phyloP scores from a whole-genome alignment of 305 asterid species.

The Solanum aculeatissimum region DNA sequence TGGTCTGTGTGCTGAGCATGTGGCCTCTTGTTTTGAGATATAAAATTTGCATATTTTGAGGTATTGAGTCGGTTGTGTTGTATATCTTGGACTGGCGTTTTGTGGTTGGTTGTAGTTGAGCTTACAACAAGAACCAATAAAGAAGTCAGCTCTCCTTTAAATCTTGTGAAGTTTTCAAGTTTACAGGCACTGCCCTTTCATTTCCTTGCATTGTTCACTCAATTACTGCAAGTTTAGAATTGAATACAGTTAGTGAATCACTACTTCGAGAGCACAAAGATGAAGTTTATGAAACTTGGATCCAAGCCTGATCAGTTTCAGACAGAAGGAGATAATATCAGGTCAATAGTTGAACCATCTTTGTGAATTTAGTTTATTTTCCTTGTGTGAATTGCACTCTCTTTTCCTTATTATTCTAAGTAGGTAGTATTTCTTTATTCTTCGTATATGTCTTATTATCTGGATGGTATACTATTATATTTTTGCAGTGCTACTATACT shows the following conservation, averaged over 20 bases:
- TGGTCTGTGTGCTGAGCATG: conserved; percentile 23
- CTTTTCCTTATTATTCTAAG: background rate
- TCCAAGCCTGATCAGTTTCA: conserved; percentile 89
- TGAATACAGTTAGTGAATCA: conserved; percentile 4
- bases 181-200: background rate
- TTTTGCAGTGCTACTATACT: background rate
- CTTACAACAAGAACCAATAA: background rate
- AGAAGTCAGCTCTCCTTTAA: conserved; percentile 6
- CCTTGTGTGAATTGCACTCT: background rate
- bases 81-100: conserved; percentile 8
- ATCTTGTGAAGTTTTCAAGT: background rate
- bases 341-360: conserved; percentile 26
- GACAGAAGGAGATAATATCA: conserved; percentile 62
- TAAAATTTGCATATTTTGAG: conserved; percentile 4
- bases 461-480: background rate
- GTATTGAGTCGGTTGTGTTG: background rate
- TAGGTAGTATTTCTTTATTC: background rate
- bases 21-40: conserved; percentile 16
- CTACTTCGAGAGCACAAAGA: conserved; percentile 8
- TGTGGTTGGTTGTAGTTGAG: background rate
- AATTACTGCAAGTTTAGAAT: background rate
- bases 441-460: background rate
- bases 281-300: conserved; percentile 97
- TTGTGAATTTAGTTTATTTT: background rate
- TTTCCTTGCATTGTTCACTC: background rate